Percentiles rank a stretch among this genome's conserved stretches.
Evolutionary conservation across 2,329 filamentous ascomycete genomes (phyloP).

Genomic region (Pestalotiopsis sp.): DNA sequence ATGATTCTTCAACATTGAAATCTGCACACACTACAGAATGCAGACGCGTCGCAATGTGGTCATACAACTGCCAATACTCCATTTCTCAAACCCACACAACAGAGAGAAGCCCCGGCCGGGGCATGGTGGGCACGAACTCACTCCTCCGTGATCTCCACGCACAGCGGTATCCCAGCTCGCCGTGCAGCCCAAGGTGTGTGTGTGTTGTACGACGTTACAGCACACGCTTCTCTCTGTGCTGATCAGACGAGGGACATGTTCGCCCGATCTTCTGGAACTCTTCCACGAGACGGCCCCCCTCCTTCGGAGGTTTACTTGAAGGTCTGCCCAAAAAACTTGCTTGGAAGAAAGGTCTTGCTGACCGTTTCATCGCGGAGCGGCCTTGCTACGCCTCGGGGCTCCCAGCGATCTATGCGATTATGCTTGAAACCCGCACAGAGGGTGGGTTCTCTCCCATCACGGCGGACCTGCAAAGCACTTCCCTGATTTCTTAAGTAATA

Average conservation of each 20-base stretch:
- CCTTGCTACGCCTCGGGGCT: not conserved
- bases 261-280: conserved; percentile 2
- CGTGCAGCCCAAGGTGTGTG: not conserved
- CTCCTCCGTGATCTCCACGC: not conserved
- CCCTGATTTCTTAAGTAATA: not conserved
- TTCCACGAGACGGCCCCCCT: not conserved
- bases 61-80: not conserved
- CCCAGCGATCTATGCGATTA: not conserved
- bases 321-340: not conserved
- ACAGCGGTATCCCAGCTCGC: not conserved
- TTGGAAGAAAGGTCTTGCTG: not conserved
- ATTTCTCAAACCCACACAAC: not conserved
- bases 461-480: not conserved
- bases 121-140: not conserved
- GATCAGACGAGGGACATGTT: conserved; percentile 2
- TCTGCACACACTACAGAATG: not conserved
- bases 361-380: conserved; percentile 2
- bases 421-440: conserved; percentile 4
- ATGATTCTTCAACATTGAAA: not conserved
- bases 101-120: not conserved
- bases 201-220: not conserved
- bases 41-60: not conserved
- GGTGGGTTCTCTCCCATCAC: not conserved
- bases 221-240: not conserved
- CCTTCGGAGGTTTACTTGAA: not conserved